Evolutionary conservation across 2,329 filamentous ascomycete genomes (phyloP), one percentile per base, ranked within the genome.

Genomic region (Helminthosporium solani): DNA sequence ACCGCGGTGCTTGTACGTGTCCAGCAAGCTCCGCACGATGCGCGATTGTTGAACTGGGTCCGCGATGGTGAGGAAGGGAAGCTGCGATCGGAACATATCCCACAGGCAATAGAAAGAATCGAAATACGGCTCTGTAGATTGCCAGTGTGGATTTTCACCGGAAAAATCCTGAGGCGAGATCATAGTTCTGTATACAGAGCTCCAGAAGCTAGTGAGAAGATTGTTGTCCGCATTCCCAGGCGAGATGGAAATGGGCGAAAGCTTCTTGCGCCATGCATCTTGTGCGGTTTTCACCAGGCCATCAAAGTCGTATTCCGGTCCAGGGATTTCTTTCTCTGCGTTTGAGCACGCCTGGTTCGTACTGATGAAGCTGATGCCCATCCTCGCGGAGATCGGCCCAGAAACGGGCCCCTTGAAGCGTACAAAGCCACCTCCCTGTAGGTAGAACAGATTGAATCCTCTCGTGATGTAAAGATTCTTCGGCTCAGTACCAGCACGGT

Each of bases 301-400:
- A 0, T 80, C 73, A 50, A 90, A 88, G 58, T 86, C 79, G 42
- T 81, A 87, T 14, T 79, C 31, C 5, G 59, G 61, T 2, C 55
- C 68, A 0, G 86, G 83, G n/a, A 89, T 84, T 56, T 90, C 87
- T 0, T 60, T 70, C 63, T 88, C 83, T 0, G 82, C 86, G 59
- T 85, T 86, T 6, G 74, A 62, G 58, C 87, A 91, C 1, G 87
- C 87, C 63, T 84, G 79, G 0, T 78, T 74, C 2, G 73, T 70
- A 60, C 81, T 86, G 56, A 89, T 82, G 65, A 88, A 86, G 53
- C 85, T 89, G 7, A 87, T 71, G 0, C 85, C 86, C 5, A 87
- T 83, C 25, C 87, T 78, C 9, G 78, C 85, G 7, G 80, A 65
- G n/a, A 90, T 77, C 2, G 78, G 77, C 2, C 73, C 71, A 33